Base-by-base conservation (phyloP, 805 yeast species). In the Starmerella tilneyi region DNA sequence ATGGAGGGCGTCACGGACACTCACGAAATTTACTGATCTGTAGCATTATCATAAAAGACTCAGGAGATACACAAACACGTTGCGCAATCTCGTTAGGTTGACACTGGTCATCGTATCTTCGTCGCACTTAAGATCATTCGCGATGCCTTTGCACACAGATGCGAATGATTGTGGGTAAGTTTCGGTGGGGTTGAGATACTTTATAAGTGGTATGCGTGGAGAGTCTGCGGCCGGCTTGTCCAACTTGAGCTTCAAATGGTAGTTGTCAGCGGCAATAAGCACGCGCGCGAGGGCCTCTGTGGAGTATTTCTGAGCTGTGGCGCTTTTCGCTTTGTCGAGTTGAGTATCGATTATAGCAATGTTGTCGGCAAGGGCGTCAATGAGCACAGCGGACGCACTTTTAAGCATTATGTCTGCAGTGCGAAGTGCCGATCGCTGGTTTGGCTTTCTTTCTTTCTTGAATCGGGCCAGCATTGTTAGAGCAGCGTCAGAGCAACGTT, bases 1-100 rank as follows among this genome's bases (percentile, higher is more conserved):
- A 71, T 82, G 43, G 78, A 75, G 54, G 85, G 88, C 1, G 73
- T 71, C 16, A 77, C 74, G 53, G 96, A 86, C 59, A 68, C 75
- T 41, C 83, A 75, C 59, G 96, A 88, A 63, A 84, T 84, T 52
- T 70, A 71, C 30, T 53, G 26, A 37, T 12, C n/a, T 5, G 8
- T 8, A n/a, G 15, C 4, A 24, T 15, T 20, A 7, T 11, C 17
- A 36, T 17, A 17, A 23, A 19, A 38, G 32, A 15, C 41, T 38
- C 3, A 38, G 26, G 2, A 38, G 33, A 20, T 38, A 38, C 4
- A 38, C 26, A n/a, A 19, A 38, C 8, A 38, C 20, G 33, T 38
- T 38, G 12, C 41, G 41, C n/a, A 38, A 13, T 22, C 28, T 33
- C 6, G 41, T 27, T 19, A 12, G 20, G 27, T 38, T 17, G 7